Evolutionary conservation across 208 protist species (phyloP).

Genomic region (Trypanosomatidae sp.): DNA sequence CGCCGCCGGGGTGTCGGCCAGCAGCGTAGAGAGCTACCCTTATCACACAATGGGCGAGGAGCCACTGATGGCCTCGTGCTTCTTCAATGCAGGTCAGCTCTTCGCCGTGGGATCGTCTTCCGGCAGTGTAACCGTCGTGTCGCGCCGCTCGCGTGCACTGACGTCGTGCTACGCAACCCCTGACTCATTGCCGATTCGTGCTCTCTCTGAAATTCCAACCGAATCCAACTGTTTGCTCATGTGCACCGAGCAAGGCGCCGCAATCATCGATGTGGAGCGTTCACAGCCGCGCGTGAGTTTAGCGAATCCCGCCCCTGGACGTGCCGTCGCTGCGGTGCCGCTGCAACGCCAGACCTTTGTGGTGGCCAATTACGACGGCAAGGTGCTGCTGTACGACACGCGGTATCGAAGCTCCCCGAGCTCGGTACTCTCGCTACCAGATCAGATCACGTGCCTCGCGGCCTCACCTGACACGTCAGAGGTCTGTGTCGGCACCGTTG

Average conservation of each 20-base stretch:
- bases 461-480: slow-evolving; percentile 22
- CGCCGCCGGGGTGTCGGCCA: slow-evolving; percentile 23
- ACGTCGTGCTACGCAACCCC: slow-evolving; percentile 33
- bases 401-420: slow-evolving; percentile 24
- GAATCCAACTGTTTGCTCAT: slow-evolving; percentile 30
- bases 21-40: slow-evolving; percentile 52
- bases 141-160: slow-evolving; percentile 33
- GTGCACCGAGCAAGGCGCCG: slow-evolving; percentile 36
- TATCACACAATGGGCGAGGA: slow-evolving; percentile 34
- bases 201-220: slow-evolving; percentile 23
- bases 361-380: slow-evolving; percentile 69
- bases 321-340: slow-evolving; percentile 37
- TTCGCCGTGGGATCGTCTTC: slow-evolving; percentile 42
- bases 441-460: slow-evolving; percentile 52
- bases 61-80: slow-evolving; percentile 45
- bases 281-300: slow-evolving; percentile 17
- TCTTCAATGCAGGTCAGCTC: slow-evolving; percentile 33
- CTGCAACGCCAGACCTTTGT: slow-evolving; percentile 32
- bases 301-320: slow-evolving; percentile 34
- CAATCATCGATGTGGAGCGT: slow-evolving; percentile 47
- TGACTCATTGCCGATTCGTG: slow-evolving; percentile 28
- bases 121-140: slow-evolving; percentile 38
- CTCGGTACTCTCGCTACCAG: slow-evolving; percentile 47
- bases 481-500: slow-evolving; percentile 54
- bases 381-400: slow-evolving; percentile 61